These are phyloP conservation scores for Phytophthora pistaciae DNA, from an alignment of 352 stramenopile genomes.

Conservation along the genomic window DNA sequence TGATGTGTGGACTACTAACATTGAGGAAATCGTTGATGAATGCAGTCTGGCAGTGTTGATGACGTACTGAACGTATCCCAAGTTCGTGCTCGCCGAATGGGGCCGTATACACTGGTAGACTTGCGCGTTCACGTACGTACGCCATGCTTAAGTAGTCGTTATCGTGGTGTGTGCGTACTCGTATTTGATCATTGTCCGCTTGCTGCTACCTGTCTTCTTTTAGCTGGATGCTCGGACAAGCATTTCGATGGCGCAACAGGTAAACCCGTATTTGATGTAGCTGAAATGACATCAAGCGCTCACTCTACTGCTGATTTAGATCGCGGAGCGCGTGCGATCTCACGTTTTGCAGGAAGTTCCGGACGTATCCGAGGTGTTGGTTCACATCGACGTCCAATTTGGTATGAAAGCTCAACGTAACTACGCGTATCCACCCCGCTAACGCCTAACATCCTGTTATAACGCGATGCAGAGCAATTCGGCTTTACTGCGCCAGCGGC, in stretches of 20 bases:
- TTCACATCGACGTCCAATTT: slow-evolving; percentile 86
- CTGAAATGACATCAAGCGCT: not conserved
- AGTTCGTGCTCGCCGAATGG: slow-evolving; percentile 87
- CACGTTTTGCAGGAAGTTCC: slow-evolving; percentile 75
- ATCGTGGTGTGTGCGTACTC: not conserved
- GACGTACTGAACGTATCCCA: slow-evolving; percentile 84
- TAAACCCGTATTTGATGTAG: slow-evolving; percentile 8
- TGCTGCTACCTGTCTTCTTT: not conserved
- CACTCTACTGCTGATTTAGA: slow-evolving; percentile 37
- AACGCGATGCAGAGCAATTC: slow-evolving; percentile 30
- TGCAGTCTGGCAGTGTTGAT: slow-evolving; percentile 80
- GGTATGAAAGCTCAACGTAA: slow-evolving; percentile 32
- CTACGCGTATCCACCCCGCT: not conserved
- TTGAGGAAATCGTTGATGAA: not conserved
- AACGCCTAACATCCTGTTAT: not conserved
- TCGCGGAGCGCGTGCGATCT: slow-evolving; percentile 71
- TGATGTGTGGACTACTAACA: not conserved
- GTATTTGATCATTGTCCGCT: not conserved
- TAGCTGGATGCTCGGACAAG: slow-evolving; percentile 81
- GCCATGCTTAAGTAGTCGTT: not conserved
- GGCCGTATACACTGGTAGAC: slow-evolving; percentile 88
- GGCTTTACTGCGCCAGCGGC: slow-evolving; percentile 27
- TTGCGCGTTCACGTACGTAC: slow-evolving; percentile 82
- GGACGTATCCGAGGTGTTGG: slow-evolving; percentile 90
- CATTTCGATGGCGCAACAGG: slow-evolving; percentile 88